Percentiles rank a stretch among this genome's conserved stretches.
phyloP scores from a whole-genome alignment of 345 rosid species.

The Salix purpurea region DNA sequence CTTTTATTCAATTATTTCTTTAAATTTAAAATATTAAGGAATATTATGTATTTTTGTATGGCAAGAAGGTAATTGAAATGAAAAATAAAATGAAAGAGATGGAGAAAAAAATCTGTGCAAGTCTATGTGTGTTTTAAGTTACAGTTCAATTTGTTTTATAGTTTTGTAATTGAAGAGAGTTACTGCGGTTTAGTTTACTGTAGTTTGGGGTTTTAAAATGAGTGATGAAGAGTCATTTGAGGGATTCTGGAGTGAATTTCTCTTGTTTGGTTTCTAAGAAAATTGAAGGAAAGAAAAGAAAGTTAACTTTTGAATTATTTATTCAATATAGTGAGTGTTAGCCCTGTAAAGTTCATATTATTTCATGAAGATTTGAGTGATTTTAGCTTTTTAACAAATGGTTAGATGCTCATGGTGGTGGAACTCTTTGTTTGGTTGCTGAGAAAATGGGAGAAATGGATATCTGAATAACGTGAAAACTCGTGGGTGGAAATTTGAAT shows the following conservation, averaged over 20 bases:
- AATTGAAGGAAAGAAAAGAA: not conserved
- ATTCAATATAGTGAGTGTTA: not conserved
- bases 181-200: not conserved
- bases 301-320: not conserved
- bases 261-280: not conserved
- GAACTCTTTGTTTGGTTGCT: conserved; percentile 10
- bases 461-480: not conserved
- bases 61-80: not conserved
- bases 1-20: not conserved
- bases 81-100: not conserved
- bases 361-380: not conserved
- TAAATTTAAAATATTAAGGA: not conserved
- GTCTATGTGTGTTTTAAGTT: not conserved
- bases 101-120: not conserved
- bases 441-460: not conserved
- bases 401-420: not conserved
- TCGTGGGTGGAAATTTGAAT: not conserved
- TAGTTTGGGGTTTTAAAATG: not conserved
- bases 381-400: not conserved
- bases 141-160: not conserved
- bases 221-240: not conserved
- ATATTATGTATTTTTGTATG: not conserved
- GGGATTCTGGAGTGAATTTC: not conserved
- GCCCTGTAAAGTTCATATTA: not conserved
- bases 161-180: not conserved